Evolutionary conservation across 192 early-diverging fungal genomes (phyloP).

Genomic region (Globomyces pollinis-pini): DNA sequence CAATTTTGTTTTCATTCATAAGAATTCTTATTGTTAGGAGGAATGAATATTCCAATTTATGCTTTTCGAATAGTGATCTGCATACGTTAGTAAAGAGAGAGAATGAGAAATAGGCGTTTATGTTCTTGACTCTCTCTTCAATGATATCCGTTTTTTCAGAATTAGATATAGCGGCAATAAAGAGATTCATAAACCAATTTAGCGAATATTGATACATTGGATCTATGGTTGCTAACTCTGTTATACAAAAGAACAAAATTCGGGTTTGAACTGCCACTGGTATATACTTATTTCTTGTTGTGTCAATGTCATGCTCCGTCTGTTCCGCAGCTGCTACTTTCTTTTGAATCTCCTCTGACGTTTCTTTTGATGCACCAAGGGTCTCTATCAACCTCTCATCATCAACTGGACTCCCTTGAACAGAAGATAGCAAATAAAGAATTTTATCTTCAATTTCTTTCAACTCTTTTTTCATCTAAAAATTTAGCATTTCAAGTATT

Average conservation of each 20-base stretch:
- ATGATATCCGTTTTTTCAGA: slow-evolving; percentile 54
- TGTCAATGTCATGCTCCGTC: slow-evolving; percentile 57
- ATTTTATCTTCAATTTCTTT: slow-evolving; percentile 62
- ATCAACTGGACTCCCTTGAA: slow-evolving; percentile 55
- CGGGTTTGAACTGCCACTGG: slow-evolving; percentile 49
- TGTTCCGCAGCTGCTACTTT: slow-evolving; percentile 49
- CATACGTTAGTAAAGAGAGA: slow-evolving; percentile 56
- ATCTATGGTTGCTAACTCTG: slow-evolving; percentile 48
- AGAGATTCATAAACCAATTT: slow-evolving; percentile 58
- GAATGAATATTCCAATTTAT: slow-evolving; percentile 58
- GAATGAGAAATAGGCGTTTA: slow-evolving; percentile 58
- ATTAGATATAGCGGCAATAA: slow-evolving; percentile 43
- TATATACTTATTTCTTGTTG: slow-evolving; percentile 52
- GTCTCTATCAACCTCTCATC: slow-evolving; percentile 58
- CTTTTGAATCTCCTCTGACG: slow-evolving; percentile 52
- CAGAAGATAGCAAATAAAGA: slow-evolving; percentile 50
- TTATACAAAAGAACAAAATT: slow-evolving; percentile 59
- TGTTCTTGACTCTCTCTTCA: slow-evolving; percentile 44
- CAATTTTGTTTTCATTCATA: slow-evolving; percentile 53
- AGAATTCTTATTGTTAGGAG: slow-evolving; percentile 48
- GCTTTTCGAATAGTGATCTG: slow-evolving; percentile 55
- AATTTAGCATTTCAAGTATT: neutral
- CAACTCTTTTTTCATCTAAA: slow-evolving; percentile 52
- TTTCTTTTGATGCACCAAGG: slow-evolving; percentile 51
- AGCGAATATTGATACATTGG: slow-evolving; percentile 61